Base-by-base conservation (phyloP, 1,139 yeast genomes). In the Suhomyces bribrorum region DNA sequence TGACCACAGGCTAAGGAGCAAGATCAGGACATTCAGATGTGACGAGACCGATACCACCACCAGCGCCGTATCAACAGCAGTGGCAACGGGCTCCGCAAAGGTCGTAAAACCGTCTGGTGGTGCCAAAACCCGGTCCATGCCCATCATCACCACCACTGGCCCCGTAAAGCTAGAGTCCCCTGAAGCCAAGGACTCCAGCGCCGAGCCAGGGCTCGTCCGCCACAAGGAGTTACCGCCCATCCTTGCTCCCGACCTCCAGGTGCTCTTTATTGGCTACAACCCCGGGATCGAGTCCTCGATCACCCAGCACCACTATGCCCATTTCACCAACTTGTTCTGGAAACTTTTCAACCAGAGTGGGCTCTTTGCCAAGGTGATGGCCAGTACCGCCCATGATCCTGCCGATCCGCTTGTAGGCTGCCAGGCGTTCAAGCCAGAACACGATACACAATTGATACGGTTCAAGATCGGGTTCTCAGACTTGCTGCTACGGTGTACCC, bases 271-370 rank as follows among this genome's bases (percentile, higher is more conserved):
- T 2, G 95, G 95, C 0, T 83, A 73, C 63, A 85, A 85, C 49
- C 95, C 95, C 0, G 88, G 92, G 2, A 61, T 80, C 3, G 73
- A 73, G 51, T 82, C 92, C 0, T 79, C 88, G 0, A 51, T 64
- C 18, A 61, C 66, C 9, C 89, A 86, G 32, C 92, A 84, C 53
- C 81, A 83, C 53, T 85, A 82, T 54, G 94, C 94, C 0, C 92
- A 85, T 51, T 77, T 66, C 25, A 72, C 87, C 5, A 85, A 85
- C 52, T 58, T 73, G 32, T 85, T 86, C 54, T 85, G 92, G 92
- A 79, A 75, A 46, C 60, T 83, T 25, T 61, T 86, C 46, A 77
- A 76, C 53, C 74, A 77, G 41, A 71, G 83, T 9, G 66, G 73
- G 7, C 47, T 81, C 7, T 68, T 81, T 3, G 20, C 45, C 11